Evolutionary conservation across 1,284 basidiomycete genomes (phyloP), one percentile per base, ranked within the genome.

Genomic region (Rhodotorula sp.): DNA sequence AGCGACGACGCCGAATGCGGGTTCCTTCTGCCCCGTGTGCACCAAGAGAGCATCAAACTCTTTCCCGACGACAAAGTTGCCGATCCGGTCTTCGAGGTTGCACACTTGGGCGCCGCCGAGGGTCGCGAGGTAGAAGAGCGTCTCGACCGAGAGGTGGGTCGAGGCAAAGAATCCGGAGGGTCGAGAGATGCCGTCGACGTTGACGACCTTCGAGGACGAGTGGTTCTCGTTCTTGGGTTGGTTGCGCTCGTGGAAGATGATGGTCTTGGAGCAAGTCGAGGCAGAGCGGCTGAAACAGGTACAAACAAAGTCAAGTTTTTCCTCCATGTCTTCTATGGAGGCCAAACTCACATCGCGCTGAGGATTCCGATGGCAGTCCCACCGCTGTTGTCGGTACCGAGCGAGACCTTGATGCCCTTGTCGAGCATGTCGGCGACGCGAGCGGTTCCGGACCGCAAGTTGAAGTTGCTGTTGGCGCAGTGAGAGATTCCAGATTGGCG

Each of bases 51-150:
- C 95, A 80, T 99, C 95, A 79, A 98, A 98, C 73, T 88, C 88
- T 82, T 93, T 95, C 3, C 93, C 93, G 0, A 84, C 83, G 34
- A 83, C 84, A 69, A 99, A 90, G 38, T 88, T 89, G 15, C 95
- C 95, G n/a, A 92, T 85, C 52, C 84, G 84, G 59, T 87, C 80
- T 52, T 87, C 85, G 45, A 97, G 81, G 63, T 85, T 85, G 79
- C 92, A 95, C 0, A 98, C 88, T 48, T 88, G 84, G 0, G 95
- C 95, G 2, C 95, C 95, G 55, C 95, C 95, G 43, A 91, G 83
- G 4, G 95, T 99, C 15, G 95, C 94, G 60, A 98, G 87, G 83
- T 93, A 90, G 74, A 97, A 85, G 60, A 97, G 84, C 2, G 92
- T 88, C 12, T 91, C 83, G 54, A 94, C 84, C 10, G 88, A 84